Evolutionary conservation across 2,329 filamentous ascomycete species (phyloP).

Genomic region (Hymenoscyphus infarciens): DNA sequence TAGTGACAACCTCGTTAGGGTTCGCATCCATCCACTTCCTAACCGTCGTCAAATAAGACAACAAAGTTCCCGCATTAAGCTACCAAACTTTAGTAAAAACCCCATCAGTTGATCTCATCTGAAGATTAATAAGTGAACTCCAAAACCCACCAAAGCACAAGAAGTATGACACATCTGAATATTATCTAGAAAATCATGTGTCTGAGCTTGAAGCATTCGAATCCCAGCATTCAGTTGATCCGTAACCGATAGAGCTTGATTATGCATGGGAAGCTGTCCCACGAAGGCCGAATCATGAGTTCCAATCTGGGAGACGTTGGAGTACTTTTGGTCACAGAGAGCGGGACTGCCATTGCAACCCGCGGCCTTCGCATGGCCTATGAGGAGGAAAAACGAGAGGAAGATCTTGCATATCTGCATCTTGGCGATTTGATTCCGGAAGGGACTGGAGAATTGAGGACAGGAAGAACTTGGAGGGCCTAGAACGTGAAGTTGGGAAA

Average conservation of each 20-base stretch:
- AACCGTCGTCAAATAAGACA: constrained; percentile 51
- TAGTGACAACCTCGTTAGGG: constrained; percentile 56
- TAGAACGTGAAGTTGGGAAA: neutral
- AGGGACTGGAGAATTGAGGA: neutral
- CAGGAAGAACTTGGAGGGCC: neutral
- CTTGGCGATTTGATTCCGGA: neutral
- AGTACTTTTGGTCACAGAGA: constrained; percentile 70
- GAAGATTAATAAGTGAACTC: neutral
- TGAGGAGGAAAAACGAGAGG: constrained; percentile 4
- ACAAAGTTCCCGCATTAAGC: constrained; percentile 51
- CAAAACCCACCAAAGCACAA: constrained; percentile 38
- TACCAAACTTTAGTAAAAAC: neutral
- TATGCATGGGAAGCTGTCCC: constrained; percentile 36
- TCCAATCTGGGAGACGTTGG: constrained; percentile 71
- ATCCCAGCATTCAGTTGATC: constrained; percentile 60
- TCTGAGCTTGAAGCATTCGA: constrained; percentile 62
- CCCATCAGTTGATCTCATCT: neutral
- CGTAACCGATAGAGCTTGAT: constrained; percentile 58
- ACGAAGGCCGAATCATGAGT: constrained; percentile 55
- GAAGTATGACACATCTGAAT: constrained; percentile 51
- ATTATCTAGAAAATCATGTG: constrained; percentile 21
- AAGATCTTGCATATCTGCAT: constrained; percentile 1
- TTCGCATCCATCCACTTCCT: constrained; percentile 58
- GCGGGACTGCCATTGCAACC: constrained; percentile 74
- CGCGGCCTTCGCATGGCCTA: neutral